Conservation (phyloP, 768 basidiomycete species). For the Pleurotus platypus region DNA sequence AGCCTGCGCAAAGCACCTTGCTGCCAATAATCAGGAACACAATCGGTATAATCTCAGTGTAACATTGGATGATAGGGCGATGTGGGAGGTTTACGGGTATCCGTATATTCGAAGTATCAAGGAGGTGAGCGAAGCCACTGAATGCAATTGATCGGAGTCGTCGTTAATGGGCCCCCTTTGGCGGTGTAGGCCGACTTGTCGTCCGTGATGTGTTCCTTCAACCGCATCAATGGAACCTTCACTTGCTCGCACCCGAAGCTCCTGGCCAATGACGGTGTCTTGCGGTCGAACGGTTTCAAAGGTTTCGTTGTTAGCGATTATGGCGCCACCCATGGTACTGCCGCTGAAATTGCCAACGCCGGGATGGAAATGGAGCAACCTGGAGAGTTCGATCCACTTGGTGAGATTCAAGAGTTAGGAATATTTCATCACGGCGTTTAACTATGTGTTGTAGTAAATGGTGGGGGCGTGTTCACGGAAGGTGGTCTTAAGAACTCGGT, state of each 20-base stretch:
- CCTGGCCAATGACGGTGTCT: slow-evolving; percentile 16
- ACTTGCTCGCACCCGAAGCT: slow-evolving; percentile 40
- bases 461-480: background rate
- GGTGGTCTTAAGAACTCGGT: background rate
- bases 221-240: slow-evolving; percentile 37
- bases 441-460: background rate
- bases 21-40: slow-evolving; percentile 12
- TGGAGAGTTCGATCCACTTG: slow-evolving; percentile 5
- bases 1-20: slow-evolving; percentile 19
- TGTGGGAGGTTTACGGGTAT: slow-evolving; percentile 24
- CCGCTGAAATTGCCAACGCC: slow-evolving; percentile 15
- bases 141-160: background rate
- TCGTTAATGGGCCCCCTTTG: background rate
- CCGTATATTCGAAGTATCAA: slow-evolving; percentile 18
- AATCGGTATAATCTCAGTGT: slow-evolving; percentile 9
- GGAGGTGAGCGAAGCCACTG: background rate
- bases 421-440: background rate
- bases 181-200: slow-evolving; percentile 25
- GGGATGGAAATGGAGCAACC: slow-evolving; percentile 18
- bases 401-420: background rate
- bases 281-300: slow-evolving; percentile 13
- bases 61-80: slow-evolving; percentile 33
- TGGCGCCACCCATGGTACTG: slow-evolving; percentile 17
- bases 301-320: slow-evolving; percentile 15
- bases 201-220: slow-evolving; percentile 26